Base-by-base conservation (phyloP, 2,329 filamentous ascomycete genomes). In the Aspergillus pseudoterreus region DNA sequence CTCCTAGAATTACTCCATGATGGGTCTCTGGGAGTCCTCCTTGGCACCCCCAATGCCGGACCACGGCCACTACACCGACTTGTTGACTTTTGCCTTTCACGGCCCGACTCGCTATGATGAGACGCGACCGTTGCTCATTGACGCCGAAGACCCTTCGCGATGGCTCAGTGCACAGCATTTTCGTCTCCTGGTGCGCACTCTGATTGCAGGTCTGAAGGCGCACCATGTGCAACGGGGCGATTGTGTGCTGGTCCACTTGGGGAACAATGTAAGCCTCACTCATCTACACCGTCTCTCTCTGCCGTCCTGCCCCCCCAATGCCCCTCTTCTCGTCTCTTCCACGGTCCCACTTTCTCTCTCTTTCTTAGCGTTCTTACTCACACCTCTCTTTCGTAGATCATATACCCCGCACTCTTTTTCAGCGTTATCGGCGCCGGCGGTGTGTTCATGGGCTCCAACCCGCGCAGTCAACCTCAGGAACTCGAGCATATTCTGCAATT, bases 391-490 rank as follows among this genome's bases (percentile, higher is more conserved):
- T 45, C 46, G 59, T 59, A 72, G 70, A 69, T 71, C 52, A 53
- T 71, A 52, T 72, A 71, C 56, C 68, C 69, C 43, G 67, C 70
- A 15, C 59, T 72, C 10, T 71, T 71, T 50, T 71, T 66, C 52
- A 57, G 61, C 33, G 65, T 71, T 49, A 72, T 79, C 55, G 76
- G 75, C 21, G 72, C 75, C 33, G 74, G 74, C 14, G 77, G 74
- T 46, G 66, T 76, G 38, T 79, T 77, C 61, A 76, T 78, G 55
- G 78, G 77, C n/a, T 72, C 75, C 14, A 82, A 81, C 56, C 71
- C 75, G 4, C 69, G 71, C 12, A 79, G 75, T 55, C 77, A 74
- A 32, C 62, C 67, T 6, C 57, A 71, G 22, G 78, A 81, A 62
- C 63, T 81, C 12, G 67, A 71, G 14, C 77, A 80, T 55, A 70